Percentiles rank a stretch among this genome's conserved stretches.
phyloP scores from a whole-genome alignment of 192 early-diverging fungal genomes.

The Mortierella antarctica region DNA sequence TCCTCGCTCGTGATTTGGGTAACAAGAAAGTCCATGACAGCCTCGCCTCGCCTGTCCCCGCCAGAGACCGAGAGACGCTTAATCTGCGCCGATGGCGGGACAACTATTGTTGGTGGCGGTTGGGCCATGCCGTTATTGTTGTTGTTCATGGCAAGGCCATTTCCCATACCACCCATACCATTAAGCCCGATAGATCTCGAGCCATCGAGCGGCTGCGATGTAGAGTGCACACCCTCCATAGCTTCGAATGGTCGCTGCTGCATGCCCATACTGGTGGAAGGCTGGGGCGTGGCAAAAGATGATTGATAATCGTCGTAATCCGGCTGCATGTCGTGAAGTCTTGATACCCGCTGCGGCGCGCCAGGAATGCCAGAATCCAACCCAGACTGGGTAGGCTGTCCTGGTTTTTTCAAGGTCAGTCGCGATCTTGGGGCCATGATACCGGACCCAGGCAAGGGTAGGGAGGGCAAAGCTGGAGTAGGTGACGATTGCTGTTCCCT shows the following conservation, averaged over 20 bases:
- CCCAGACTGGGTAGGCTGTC: constrained; percentile 25
- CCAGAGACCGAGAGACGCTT: constrained; percentile 45
- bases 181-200: constrained; percentile 26
- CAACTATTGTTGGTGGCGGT: constrained; percentile 26
- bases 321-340: constrained; percentile 41
- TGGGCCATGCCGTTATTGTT: constrained; percentile 13
- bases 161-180: constrained; percentile 55
- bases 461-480: constrained; percentile 27
- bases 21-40: constrained; percentile 73
- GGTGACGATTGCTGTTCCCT: constrained; percentile 30
- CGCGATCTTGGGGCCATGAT: constrained; percentile 44
- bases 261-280: constrained; percentile 17
- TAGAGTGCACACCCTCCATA: constrained; percentile 44
- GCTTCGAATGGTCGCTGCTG: constrained; percentile 46
- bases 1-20: constrained; percentile 76
- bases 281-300: neutral
- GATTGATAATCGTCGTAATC: constrained; percentile 18
- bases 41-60: constrained; percentile 51
- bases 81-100: constrained; percentile 43
- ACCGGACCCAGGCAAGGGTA: constrained; percentile 39
- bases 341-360: constrained; percentile 28
- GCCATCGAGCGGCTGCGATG: constrained; percentile 25
- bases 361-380: constrained; percentile 24
- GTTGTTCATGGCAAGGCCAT: constrained; percentile 7
- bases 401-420: constrained; percentile 49